Conservation (phyloP, 2,329 filamentous ascomycete genomes). For the Colletotrichum tabaci region DNA sequence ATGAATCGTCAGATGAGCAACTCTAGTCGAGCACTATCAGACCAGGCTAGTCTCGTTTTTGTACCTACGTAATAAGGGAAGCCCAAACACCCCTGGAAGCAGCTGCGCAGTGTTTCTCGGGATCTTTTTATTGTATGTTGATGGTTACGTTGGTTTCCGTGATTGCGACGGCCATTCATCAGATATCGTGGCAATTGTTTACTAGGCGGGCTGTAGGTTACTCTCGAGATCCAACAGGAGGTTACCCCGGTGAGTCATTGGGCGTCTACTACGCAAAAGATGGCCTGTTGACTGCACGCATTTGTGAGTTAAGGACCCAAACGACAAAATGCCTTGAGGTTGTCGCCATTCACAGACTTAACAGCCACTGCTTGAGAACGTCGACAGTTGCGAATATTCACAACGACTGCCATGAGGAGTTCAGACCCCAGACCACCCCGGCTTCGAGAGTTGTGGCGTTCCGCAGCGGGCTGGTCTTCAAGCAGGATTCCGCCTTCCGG, state of each 20-base stretch:
- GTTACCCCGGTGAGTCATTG: not conserved
- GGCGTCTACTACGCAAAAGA: not conserved
- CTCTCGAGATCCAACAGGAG: not conserved
- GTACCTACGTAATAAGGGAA: not conserved
- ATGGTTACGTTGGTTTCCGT: not conserved
- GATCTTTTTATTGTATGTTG: not conserved
- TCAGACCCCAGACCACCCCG: slow-evolving; percentile 2
- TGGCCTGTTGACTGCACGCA: slow-evolving; percentile 13
- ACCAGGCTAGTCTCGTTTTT: slow-evolving; percentile 10
- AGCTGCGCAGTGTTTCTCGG: not conserved
- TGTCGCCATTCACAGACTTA: slow-evolving; percentile 26
- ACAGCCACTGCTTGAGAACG: slow-evolving; percentile 22
- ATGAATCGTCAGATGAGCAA: not conserved
- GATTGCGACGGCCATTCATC: not conserved
- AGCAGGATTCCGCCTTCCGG: slow-evolving; percentile 34
- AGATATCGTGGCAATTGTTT: not conserved
- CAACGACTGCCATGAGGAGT: slow-evolving; percentile 12
- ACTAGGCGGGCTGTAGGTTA: not conserved
- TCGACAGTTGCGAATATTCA: slow-evolving; percentile 19
- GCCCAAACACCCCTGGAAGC: not conserved
- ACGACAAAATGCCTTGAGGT: slow-evolving; percentile 1
- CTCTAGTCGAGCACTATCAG: not conserved
- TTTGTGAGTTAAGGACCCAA: not conserved
- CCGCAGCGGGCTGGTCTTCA: slow-evolving; percentile 11
- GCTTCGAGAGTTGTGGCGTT: slow-evolving; percentile 4